These are phyloP conservation scores for Fusarium euwallaceae DNA, from an alignment of 2,329 filamentous ascomycete genomes.

Conservation along the genomic window DNA sequence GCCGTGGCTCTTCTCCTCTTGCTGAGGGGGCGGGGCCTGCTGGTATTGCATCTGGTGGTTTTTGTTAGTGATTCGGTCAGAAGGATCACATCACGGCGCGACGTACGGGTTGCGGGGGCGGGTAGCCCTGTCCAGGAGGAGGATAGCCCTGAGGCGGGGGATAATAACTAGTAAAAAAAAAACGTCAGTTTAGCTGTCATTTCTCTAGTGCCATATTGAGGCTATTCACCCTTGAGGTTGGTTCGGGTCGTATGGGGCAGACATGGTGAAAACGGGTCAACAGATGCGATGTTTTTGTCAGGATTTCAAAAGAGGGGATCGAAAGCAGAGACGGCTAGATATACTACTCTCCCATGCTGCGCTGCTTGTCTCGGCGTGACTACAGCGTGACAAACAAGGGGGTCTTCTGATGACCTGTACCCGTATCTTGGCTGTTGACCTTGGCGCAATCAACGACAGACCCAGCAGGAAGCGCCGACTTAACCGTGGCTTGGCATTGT, in stretches of 20 bases:
- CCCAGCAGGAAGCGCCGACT: slow-evolving; percentile 28
- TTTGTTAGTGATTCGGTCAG: slow-evolving; percentile 8
- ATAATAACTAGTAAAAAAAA: slow-evolving; percentile 31
- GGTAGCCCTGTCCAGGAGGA: slow-evolving; percentile 43
- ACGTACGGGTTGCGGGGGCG: slow-evolving; percentile 44
- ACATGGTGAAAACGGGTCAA: slow-evolving; percentile 25
- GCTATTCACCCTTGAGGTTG: slow-evolving; percentile 24
- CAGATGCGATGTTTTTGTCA: slow-evolving; percentile 1
- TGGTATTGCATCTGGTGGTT: slow-evolving; percentile 50
- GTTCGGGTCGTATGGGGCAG: slow-evolving; percentile 34
- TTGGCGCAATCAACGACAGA: slow-evolving; percentile 35
- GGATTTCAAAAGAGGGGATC: not conserved
- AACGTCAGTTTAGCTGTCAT: slow-evolving; percentile 6
- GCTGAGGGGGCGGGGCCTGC: slow-evolving; percentile 48
- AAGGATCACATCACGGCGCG: not conserved
- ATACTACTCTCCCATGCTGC: slow-evolving; percentile 20
- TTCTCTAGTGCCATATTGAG: not conserved
- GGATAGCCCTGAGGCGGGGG: slow-evolving; percentile 45
- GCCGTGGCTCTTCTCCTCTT: slow-evolving; percentile 57
- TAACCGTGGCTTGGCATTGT: slow-evolving; percentile 37
- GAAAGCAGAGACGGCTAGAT: slow-evolving; percentile 17
- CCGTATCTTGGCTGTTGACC: slow-evolving; percentile 30
- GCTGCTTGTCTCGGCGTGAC: slow-evolving; percentile 4
- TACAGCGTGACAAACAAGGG: slow-evolving; percentile 1
- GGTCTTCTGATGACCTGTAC: slow-evolving; percentile 33